Evolutionary conservation across 257 asterid species (phyloP).

Genomic region (Solanum piurae): DNA sequence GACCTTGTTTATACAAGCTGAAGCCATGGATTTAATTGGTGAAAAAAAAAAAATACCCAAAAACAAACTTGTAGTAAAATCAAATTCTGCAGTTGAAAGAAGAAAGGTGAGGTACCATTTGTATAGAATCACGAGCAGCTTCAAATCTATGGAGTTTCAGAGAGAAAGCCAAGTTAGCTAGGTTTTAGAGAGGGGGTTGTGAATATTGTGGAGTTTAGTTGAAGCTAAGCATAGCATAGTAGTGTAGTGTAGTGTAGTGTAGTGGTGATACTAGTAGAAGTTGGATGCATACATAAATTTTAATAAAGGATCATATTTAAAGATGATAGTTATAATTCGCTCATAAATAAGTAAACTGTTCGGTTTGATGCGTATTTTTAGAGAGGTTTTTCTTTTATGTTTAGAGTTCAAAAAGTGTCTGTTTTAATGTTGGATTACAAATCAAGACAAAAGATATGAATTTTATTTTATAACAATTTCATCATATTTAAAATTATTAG

Average conservation of each 20-base stretch:
- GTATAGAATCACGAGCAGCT: not conserved
- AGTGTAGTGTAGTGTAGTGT: not conserved
- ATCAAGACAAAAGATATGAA: too few species aligned
- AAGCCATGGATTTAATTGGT: slow-evolving; percentile 32
- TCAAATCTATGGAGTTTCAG: not conserved
- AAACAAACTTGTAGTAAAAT: not conserved
- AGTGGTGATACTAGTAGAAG: not conserved
- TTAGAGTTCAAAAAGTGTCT: too few species aligned
- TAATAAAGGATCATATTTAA: too few species aligned
- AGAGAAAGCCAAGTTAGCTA: not conserved
- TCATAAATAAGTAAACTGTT: too few species aligned
- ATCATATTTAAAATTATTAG: too few species aligned
- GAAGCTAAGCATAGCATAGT: not conserved
- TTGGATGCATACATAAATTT: not conserved
- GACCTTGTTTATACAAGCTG: slow-evolving; percentile 56
- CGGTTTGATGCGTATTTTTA: rapidly evolving
- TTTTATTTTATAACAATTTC: too few species aligned
- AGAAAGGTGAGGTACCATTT: not conserved
- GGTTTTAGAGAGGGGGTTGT: not conserved
- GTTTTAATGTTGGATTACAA: too few species aligned
- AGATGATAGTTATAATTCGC: too few species aligned
- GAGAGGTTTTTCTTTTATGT: too few species aligned
- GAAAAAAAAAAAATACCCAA: not conserved
- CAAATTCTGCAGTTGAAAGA: not conserved
- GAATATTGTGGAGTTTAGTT: not conserved